Percentiles rank a stretch among this genome's conserved stretches.
phyloP scores from a whole-genome alignment of 208 protist genomes.

The Trypanosoma brucei region DNA sequence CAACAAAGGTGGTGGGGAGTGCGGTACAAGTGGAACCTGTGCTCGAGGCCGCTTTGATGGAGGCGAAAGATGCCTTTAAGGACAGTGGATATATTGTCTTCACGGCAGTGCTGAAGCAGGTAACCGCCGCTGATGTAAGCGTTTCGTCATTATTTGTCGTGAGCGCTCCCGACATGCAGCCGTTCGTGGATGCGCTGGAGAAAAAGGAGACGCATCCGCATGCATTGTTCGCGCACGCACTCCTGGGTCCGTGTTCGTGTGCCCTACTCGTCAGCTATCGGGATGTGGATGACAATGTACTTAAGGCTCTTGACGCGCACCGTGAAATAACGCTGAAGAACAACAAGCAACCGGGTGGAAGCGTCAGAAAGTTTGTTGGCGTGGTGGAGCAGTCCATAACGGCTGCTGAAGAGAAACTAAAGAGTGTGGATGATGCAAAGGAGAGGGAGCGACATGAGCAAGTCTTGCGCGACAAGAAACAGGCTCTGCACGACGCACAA shows the following conservation, averaged over 20 bases:
- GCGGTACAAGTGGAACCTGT: constrained; percentile 21
- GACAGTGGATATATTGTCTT: constrained; percentile 35
- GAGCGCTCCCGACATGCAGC: constrained; percentile 30
- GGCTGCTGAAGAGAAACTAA: constrained; percentile 22
- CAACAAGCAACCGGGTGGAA: constrained; percentile 33
- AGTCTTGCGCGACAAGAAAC: constrained; percentile 28
- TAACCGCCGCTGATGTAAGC: constrained; percentile 34
- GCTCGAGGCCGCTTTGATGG: constrained; percentile 27
- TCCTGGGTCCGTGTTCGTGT: constrained; percentile 40
- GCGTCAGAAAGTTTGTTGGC: constrained; percentile 50
- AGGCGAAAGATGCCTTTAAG: constrained; percentile 17
- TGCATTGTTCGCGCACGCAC: constrained; percentile 42
- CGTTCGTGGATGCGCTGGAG: constrained; percentile 30
- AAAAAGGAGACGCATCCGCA: constrained; percentile 26
- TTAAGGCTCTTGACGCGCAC: constrained; percentile 31
- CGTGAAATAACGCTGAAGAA: constrained; percentile 24
- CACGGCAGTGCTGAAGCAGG: constrained; percentile 50
- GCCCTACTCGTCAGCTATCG: constrained; percentile 33
- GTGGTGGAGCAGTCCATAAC: constrained; percentile 23
- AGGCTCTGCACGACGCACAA: constrained; percentile 39
- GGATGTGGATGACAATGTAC: constrained; percentile 19
- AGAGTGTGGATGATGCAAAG: constrained; percentile 19
- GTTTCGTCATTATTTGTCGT: constrained; percentile 44
- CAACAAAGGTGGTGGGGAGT: constrained; percentile 21
- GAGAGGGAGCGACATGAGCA: constrained; percentile 25